Evolutionary conservation across 2,329 filamentous ascomycete genomes (phyloP).

Genomic region (Tympanopsis confertula): DNA sequence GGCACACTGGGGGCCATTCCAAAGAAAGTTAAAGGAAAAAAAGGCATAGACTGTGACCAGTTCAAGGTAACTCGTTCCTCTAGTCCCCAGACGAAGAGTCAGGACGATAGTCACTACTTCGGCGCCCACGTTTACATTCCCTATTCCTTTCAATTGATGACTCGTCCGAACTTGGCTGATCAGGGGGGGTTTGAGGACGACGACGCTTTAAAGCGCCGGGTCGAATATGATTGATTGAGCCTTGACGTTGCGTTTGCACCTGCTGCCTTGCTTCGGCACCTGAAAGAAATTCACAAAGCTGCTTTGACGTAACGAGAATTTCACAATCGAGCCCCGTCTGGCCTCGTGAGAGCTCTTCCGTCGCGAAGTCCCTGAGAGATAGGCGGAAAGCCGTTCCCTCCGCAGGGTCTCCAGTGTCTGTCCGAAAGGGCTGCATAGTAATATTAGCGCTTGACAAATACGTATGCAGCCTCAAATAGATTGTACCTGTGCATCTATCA

Average conservation of each 20-base stretch:
- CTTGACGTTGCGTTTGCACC: background rate
- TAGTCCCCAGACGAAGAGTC: background rate
- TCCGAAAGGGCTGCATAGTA: background rate
- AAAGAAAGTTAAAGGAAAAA: no score
- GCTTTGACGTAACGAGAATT: background rate
- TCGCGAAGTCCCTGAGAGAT: background rate
- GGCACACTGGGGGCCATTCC: no score
- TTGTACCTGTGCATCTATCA: background rate
- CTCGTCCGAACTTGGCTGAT: background rate
- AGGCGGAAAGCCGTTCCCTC: background rate
- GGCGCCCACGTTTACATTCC: background rate
- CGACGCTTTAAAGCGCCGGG: background rate
- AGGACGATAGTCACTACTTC: slow-evolving; percentile 2
- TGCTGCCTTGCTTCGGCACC: background rate
- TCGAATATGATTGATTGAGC: background rate
- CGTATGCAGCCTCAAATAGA: background rate
- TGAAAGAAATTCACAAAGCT: background rate
- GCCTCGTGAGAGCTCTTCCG: background rate
- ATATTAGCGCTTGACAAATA: background rate
- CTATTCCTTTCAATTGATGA: background rate
- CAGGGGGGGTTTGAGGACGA: background rate
- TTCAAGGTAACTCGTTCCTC: no score
- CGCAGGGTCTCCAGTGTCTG: background rate
- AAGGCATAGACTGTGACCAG: no score
- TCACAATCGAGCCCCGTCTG: background rate